These are phyloP conservation scores for Hyaloraphidium curvatum DNA, from an alignment of 192 early-diverging fungal species.

Conservation along the genomic window DNA sequence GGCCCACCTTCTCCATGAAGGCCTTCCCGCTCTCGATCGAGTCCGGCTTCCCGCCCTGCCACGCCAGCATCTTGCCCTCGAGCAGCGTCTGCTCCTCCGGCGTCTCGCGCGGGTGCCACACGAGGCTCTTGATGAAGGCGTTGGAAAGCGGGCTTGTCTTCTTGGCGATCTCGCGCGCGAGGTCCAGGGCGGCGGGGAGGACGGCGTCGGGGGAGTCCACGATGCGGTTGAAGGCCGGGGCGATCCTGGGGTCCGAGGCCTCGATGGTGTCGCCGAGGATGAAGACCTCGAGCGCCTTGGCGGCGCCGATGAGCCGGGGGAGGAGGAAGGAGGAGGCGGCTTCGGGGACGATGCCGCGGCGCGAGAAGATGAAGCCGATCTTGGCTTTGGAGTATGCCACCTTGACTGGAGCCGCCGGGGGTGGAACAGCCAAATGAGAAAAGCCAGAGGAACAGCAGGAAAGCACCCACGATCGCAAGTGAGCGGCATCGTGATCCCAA, in stretches of 20 bases:
- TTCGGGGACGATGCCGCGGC: slow-evolving; percentile 5
- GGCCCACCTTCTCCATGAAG: too few species aligned
- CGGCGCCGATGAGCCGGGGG: slow-evolving; percentile 10
- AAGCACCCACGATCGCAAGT: too few species aligned
- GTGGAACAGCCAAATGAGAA: too few species aligned
- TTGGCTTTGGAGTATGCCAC: slow-evolving; percentile 9
- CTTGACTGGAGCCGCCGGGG: too few species aligned
- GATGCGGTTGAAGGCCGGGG: not conserved
- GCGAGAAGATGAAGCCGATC: slow-evolving; percentile 14
- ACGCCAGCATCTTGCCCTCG: slow-evolving; percentile 8
- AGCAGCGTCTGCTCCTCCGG: slow-evolving; percentile 9
- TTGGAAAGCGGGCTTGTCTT: not conserved
- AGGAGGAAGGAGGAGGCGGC: slow-evolving; percentile 5
- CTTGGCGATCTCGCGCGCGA: not conserved
- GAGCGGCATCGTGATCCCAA: slow-evolving; percentile 9
- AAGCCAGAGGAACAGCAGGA: too few species aligned
- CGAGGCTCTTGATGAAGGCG: not conserved
- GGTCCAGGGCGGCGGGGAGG: not conserved
- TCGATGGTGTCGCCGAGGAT: not conserved
- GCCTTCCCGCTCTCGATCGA: too few species aligned
- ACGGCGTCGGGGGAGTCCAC: not conserved
- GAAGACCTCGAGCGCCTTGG: slow-evolving; percentile 7
- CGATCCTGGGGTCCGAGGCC: not conserved
- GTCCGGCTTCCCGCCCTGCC: too few species aligned
- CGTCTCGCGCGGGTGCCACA: not conserved